phyloP scores from a whole-genome alignment of 176 grass and related monocot species.

The Rhynchospora tenuis region DNA sequence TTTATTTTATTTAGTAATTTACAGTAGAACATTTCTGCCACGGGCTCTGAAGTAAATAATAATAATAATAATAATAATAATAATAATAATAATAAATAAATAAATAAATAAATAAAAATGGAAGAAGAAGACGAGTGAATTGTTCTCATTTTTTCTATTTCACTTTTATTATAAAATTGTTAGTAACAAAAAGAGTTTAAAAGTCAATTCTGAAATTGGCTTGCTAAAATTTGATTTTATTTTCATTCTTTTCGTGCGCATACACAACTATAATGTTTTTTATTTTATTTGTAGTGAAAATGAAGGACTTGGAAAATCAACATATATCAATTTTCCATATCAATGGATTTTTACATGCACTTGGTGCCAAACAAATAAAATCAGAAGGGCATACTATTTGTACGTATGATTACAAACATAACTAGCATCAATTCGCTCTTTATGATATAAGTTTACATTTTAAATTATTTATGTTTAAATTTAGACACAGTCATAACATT shows the following conservation, averaged over 20 bases:
- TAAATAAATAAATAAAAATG: too few species aligned
- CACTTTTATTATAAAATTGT: too few species aligned
- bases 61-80: too few species aligned
- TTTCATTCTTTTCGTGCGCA: not conserved
- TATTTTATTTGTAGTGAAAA: not conserved
- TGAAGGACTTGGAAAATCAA: not conserved
- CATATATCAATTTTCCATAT: not conserved
- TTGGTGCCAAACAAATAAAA: not conserved
- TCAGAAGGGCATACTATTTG: not conserved
- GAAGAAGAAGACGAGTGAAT: too few species aligned
- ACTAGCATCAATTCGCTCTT: not conserved
- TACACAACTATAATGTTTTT: not conserved
- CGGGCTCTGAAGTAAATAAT: too few species aligned
- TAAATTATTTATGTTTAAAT: not conserved
- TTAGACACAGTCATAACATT: not conserved
- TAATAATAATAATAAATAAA: too few species aligned
- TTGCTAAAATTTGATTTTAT: too few species aligned
- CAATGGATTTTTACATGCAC: not conserved
- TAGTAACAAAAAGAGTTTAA: too few species aligned
- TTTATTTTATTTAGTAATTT: too few species aligned
- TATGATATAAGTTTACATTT: not conserved
- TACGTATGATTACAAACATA: not conserved
- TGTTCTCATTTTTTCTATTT: too few species aligned
- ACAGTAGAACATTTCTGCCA: too few species aligned
- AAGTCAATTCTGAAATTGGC: too few species aligned